These are phyloP conservation scores for Pythium dissimile DNA, from an alignment of 352 stramenopile species.

Conservation along the genomic window DNA sequence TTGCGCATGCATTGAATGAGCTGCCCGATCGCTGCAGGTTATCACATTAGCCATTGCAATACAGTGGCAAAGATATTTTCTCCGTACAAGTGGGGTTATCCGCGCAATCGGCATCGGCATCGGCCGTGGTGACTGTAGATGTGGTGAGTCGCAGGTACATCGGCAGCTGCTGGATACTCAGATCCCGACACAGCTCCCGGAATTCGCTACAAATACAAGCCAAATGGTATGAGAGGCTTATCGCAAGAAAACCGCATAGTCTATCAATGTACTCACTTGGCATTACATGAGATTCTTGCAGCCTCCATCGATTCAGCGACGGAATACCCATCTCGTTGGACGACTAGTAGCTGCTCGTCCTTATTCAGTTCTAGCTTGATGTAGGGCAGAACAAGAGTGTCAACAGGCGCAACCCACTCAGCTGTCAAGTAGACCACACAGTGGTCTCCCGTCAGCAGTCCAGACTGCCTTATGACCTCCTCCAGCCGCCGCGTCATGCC, in stretches of 20 bases:
- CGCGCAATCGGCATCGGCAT: no score
- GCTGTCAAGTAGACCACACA: conserved; percentile 37
- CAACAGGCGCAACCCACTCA: conserved; percentile 35
- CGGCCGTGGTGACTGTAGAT: no score
- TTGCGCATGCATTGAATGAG: background rate
- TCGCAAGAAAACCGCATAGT: no score
- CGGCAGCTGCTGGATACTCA: conserved; percentile 1
- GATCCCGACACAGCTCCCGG: conserved; percentile 3
- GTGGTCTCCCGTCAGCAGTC: background rate
- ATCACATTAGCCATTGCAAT: no score
- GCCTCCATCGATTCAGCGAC: background rate
- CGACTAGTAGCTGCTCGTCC: conserved; percentile 12
- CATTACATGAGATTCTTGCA: background rate
- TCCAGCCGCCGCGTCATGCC: background rate
- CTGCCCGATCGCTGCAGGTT: background rate
- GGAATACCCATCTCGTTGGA: background rate
- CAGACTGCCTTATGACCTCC: background rate
- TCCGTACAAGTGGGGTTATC: no score
- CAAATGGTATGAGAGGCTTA: background rate
- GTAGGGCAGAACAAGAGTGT: conserved; percentile 26
- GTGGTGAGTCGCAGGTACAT: background rate
- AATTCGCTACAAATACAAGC: conserved; percentile 8
- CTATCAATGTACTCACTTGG: no score
- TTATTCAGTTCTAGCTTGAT: conserved; percentile 16
- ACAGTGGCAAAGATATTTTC: no score